These are phyloP conservation scores for Micromonas pusilla DNA, from an alignment of 139 green algal species.

Conservation along the genomic window DNA sequence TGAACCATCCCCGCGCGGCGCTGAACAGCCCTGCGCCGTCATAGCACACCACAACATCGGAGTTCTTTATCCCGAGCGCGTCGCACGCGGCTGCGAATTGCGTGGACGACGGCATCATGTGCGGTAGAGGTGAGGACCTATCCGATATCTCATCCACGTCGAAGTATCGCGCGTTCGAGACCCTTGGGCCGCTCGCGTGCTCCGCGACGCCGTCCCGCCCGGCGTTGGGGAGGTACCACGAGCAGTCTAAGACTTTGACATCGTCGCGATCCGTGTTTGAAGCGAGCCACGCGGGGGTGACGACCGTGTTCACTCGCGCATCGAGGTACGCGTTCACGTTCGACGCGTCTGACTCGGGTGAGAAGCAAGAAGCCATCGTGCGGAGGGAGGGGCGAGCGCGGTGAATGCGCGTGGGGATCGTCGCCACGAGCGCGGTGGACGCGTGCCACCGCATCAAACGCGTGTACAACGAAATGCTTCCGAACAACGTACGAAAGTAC, in stretches of 20 bases:
- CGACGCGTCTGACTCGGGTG: no score
- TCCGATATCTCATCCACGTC: conserved; percentile 34
- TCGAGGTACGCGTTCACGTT: no score
- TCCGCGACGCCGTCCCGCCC: neutral
- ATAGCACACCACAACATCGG: conserved; percentile 76
- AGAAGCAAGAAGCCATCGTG: no score
- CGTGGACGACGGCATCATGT: conserved; percentile 66
- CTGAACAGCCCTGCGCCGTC: conserved; percentile 82
- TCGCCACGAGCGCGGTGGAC: no score
- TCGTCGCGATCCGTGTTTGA: neutral
- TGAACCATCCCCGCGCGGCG: conserved; percentile 83
- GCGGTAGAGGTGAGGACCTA: conserved; percentile 46
- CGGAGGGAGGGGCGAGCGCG: no score
- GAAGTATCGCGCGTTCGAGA: conserved; percentile 19
- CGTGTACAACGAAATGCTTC: no score
- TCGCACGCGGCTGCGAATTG: conserved; percentile 74
- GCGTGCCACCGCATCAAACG: no score
- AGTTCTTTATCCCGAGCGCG: conserved; percentile 61
- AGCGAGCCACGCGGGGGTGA: neutral
- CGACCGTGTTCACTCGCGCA: neutral
- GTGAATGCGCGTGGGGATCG: no score
- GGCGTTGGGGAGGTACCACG: conserved; percentile 21
- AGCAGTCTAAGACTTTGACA: neutral
- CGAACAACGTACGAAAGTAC: no score
- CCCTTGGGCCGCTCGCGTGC: neutral